Percentiles rank a stretch among this genome's conserved stretches.
Evolutionary conservation across 2,329 filamentous ascomycete species (phyloP).

Genomic region (Botrytis aclada): DNA sequence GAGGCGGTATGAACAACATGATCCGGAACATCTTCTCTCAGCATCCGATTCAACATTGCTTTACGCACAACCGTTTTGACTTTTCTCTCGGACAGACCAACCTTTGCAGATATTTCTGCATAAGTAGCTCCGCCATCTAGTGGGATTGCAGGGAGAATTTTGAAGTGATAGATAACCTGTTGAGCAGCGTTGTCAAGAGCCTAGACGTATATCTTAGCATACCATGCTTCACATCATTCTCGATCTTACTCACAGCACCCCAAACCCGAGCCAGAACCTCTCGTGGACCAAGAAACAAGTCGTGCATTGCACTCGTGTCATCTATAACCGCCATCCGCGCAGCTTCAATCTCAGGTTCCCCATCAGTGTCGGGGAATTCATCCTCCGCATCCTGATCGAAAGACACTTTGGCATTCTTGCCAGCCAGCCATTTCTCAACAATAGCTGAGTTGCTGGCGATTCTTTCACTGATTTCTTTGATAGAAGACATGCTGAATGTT

Average conservation of each 20-base stretch:
- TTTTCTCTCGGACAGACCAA: neutral
- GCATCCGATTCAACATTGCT: neutral
- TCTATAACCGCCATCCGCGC: conserved; percentile 1
- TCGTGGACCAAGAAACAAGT: conserved; percentile 6
- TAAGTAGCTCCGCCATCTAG: conserved; percentile 6
- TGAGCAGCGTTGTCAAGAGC: conserved; percentile 6
- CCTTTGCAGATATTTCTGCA: conserved; percentile 1
- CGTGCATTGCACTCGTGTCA: conserved; percentile 1
- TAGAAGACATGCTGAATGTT: neutral
- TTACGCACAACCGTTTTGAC: conserved; percentile 9
- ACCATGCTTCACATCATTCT: neutral
- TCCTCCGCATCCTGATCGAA: conserved; percentile 4
- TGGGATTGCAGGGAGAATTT: conserved; percentile 3
- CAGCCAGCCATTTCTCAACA: neutral
- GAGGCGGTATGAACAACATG: conserved; percentile 10
- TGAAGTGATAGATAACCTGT: conserved; percentile 12
- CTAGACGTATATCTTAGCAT: neutral
- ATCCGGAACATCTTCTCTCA: neutral
- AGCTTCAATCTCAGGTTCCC: neutral
- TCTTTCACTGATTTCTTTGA: conserved; percentile 14
- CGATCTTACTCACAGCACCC: neutral
- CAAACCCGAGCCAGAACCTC: conserved; percentile 7
- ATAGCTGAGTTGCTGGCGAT: neutral
- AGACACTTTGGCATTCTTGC: conserved; percentile 1
- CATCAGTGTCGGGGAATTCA: neutral